Base-by-base conservation (phyloP, 164 flowering plant genomes). In the Vitis vinifera region DNA sequence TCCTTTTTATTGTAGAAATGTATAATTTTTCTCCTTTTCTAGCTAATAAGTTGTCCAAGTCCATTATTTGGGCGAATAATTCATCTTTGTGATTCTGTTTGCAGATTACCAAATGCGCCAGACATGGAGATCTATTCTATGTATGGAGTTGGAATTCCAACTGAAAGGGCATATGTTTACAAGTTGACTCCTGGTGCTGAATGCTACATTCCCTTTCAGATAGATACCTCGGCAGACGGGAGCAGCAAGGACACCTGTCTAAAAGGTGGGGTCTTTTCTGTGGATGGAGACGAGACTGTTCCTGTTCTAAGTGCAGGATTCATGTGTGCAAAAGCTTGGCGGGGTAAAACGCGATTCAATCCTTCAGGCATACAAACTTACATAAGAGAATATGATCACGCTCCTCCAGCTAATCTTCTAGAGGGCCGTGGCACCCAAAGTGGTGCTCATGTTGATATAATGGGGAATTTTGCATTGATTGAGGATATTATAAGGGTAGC, bases 341-440 rank as follows among this genome's bases (percentile, higher is more conserved):
- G 93, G 23, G 95, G 93, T 17, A 84, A 82, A 73, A 90, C 91
- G 17, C 65, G 92, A n/a, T 90, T 87, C 71, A 90, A 90, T 76
- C 95, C 95, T 63, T 81, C 95, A 15, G 93, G 95, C 17, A 83
- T 87, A 10, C 74, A 59, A 52, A 88, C 89, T 4, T 87, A 82
- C 69, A 63, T 81, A n/a, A 82, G 95, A 75, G 95, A 90, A 71
- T 88, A 87, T 61, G 85, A 84, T 77, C 95, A 90, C 75, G 88
- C 92, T 29, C 95, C 95, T 27, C 95, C 95, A 16, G 71, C 91
- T 10, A 86, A 79, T 73, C 78, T 90, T 70, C 70, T 90, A 50
- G 95, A 90, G 63, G 95, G 95, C 49, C 84, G 95, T 49, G 95
- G 95, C 13, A 88, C 95, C 37, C 95, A 90, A 72, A 90, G 95